Conservation (phyloP, 306 rosid species). For the Comarum palustre region DNA sequence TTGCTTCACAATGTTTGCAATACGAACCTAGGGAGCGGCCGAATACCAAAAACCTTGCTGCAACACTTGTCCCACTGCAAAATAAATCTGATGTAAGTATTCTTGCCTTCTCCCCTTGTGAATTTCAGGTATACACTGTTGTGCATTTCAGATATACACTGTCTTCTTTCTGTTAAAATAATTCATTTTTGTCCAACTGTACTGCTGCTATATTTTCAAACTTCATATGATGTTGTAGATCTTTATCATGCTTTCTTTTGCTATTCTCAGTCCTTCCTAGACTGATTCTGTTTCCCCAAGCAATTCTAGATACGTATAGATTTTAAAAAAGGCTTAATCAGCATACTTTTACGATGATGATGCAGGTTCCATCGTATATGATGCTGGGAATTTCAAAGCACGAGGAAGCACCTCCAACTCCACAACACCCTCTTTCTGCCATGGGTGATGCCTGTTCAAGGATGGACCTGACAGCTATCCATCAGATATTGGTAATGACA, state of each 20-base stretch:
- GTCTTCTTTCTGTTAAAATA: not conserved
- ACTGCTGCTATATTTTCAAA: not conserved
- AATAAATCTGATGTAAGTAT: constrained; percentile 58
- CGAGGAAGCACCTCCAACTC: constrained; percentile 62
- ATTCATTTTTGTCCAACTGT: not conserved
- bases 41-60: constrained; percentile 54
- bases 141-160: not conserved
- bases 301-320: not conserved
- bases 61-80: constrained; percentile 53
- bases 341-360: not conserved
- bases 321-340: not conserved
- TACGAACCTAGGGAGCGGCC: constrained; percentile 77
- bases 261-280: not conserved
- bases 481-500: constrained; percentile 61
- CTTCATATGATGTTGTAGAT: not conserved
- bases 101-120: not conserved
- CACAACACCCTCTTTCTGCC: constrained; percentile 65
- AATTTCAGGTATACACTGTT: no score
- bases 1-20: constrained; percentile 72
- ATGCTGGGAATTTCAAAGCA: constrained; percentile 81
- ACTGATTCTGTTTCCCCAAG: not conserved
- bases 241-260: not conserved
- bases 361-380: constrained; percentile 59
- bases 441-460: constrained; percentile 76
- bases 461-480: constrained; percentile 74